A percentile compares a stretch with the other conserved stretches of the same genome.
Evolutionary conservation across 805 yeast species (phyloP).

Genomic region (Candida palmyrensis): DNA sequence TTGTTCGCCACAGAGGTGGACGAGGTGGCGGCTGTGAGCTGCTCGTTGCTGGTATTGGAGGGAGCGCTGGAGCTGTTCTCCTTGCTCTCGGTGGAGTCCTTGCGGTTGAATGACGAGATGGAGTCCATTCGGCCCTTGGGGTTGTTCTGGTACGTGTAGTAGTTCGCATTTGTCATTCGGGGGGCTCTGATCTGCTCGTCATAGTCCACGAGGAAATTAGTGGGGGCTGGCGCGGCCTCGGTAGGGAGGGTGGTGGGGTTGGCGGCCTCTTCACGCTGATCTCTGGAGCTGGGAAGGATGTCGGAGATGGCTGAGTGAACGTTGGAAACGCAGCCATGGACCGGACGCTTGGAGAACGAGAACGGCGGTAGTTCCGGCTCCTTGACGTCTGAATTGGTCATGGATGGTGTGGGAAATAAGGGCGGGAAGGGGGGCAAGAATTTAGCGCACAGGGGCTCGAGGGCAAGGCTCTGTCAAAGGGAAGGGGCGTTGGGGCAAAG

Average conservation of each 20-base stretch:
- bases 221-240: not conserved
- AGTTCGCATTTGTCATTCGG: constrained; percentile 37
- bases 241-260: not conserved
- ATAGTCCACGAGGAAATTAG: constrained; percentile 37
- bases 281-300: constrained; percentile 12
- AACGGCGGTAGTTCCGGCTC: constrained; percentile 17
- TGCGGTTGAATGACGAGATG: not conserved
- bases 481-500: too few species aligned
- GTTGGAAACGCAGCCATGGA: constrained; percentile 10
- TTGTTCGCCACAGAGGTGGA: not conserved
- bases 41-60: not conserved
- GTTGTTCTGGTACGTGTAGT: constrained; percentile 14
- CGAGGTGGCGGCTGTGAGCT: not conserved
- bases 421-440: too few species aligned
- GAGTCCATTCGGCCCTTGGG: constrained; percentile 3
- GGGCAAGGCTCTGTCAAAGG: too few species aligned
- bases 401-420: not conserved
- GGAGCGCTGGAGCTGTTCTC: not conserved
- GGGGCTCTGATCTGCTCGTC: constrained; percentile 55
- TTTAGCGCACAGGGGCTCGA: too few species aligned
- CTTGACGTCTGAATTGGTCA: not conserved
- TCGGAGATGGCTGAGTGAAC: constrained; percentile 23
- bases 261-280: not conserved
- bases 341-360: constrained; percentile 27
- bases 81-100: not conserved